Percentiles rank a stretch among this genome's conserved stretches.
Evolutionary conservation across 208 protist genomes (phyloP).

Genomic region (Acanthamoeba quina): DNA sequence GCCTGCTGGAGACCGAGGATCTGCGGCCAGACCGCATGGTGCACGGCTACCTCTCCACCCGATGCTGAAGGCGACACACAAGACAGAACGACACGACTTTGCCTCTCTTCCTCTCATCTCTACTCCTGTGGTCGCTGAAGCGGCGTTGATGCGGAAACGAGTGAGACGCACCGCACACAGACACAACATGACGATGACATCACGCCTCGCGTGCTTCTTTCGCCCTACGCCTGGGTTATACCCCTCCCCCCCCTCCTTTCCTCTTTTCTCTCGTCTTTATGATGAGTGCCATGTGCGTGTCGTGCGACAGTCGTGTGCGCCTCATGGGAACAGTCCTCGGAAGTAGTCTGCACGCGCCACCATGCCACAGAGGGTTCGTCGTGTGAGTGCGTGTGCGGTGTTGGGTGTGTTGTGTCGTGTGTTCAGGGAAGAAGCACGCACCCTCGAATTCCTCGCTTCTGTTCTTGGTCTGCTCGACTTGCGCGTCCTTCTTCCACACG

Average conservation of each 20-base stretch:
- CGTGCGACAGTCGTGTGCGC: neutral
- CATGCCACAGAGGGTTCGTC: too few relatives aligned
- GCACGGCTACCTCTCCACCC: slow-evolving; percentile 18
- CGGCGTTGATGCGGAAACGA: too few relatives aligned
- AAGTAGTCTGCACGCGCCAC: slow-evolving; percentile 14
- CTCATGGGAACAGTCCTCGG: slow-evolving; percentile 20
- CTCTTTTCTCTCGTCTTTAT: neutral
- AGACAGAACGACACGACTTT: too few relatives aligned
- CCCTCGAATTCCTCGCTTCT: slow-evolving; percentile 67
- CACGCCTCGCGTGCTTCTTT: too few relatives aligned
- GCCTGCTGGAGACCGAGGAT: slow-evolving; percentile 30
- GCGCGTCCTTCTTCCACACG: slow-evolving; percentile 64
- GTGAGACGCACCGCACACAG: too few relatives aligned
- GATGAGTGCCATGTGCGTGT: neutral
- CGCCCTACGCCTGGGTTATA: too few relatives aligned
- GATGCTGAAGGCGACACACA: neutral
- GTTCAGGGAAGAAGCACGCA: neutral
- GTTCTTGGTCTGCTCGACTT: slow-evolving; percentile 59
- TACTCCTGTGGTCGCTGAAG: too few relatives aligned
- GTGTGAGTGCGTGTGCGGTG: neutral
- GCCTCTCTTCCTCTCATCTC: too few relatives aligned
- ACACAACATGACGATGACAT: too few relatives aligned
- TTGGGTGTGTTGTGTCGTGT: too few relatives aligned
- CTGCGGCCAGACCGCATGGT: slow-evolving; percentile 56
- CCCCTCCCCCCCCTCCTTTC: neutral